Evolutionary conservation across 176 grass and related monocot genomes (phyloP), one percentile per base, ranked within the genome.

Genomic region (Zoysia japonica): DNA sequence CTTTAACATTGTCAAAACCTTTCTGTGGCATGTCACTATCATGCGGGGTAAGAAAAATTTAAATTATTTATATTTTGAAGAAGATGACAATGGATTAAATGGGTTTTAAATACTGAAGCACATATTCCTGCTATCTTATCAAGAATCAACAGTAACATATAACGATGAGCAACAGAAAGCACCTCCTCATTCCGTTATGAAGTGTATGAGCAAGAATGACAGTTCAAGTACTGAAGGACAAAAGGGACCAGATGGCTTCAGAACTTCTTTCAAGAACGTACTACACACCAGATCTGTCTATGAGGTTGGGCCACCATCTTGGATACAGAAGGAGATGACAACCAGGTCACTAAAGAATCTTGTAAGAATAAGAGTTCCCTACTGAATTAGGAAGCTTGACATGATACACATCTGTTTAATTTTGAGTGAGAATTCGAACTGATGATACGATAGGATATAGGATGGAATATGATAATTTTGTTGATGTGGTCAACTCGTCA

Each of bases 291-390:
- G 0, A 43, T 68, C 49, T 51, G 17, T 61, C 56, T 70, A 54
- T 12, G 47, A 86, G 4, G 70, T 63, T 81, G 85, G 78, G 14
- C 46, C 65, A 2, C 65, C 39, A 2, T 52, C 85, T 54, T 86
- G 71, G 71, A 81, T 81, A 86, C 80, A 54, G 53, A 87, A 87
- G 56, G 14, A 86, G 65, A 81, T 81, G 0, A 86, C n/a, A 19
- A 0, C 5, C 1, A 44, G 6, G 48, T 67, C 76, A 54, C 41
- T 78, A 67, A 43, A 55, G 11, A 4, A 44, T 43, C 76, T 78
- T 54, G 76, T 78, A 78, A 78, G 76, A 2, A 28, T 53, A 13
- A 5, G 52, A 9, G 13, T 53, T 78, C 41, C 15, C 16, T 2
- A 0, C 14, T 67, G 8, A 19, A 50, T 37, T 41, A 51, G 46